Conservation (phyloP, 768 basidiomycete species). For the Brasilioporus rufonigricans region DNA sequence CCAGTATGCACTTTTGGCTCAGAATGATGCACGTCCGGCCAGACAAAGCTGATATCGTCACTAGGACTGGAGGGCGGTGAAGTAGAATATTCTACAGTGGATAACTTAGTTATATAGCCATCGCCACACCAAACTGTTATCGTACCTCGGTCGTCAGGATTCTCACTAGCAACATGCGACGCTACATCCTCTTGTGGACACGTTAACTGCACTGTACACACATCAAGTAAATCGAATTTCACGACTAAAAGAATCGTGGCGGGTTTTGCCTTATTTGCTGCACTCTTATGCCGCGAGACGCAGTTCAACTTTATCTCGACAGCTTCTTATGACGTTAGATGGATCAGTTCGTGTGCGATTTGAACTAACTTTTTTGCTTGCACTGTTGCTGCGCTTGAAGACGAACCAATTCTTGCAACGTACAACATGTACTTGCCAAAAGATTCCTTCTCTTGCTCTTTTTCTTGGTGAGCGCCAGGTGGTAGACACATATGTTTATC, state of each 20-base stretch:
- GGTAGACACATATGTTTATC: slow-evolving; percentile 56
- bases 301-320: slow-evolving; percentile 45
- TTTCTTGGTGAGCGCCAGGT: slow-evolving; percentile 60
- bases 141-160: slow-evolving; percentile 14
- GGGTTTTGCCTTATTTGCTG: slow-evolving; percentile 9
- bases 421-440: slow-evolving; percentile 50
- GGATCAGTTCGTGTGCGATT: background rate
- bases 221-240: slow-evolving; percentile 16
- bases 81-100: slow-evolving; percentile 4
- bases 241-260: slow-evolving; percentile 16
- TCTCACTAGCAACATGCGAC: background rate
- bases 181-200: background rate
- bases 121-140: background rate
- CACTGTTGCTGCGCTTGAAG: slow-evolving; percentile 41
- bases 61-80: slow-evolving; percentile 11
- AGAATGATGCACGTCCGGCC: slow-evolving; percentile 9
- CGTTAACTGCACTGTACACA: background rate
- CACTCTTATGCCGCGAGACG: slow-evolving; percentile 16
- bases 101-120: background rate
- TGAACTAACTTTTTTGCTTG: slow-evolving; percentile 42
- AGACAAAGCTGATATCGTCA: slow-evolving; percentile 6
- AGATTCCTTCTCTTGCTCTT: slow-evolving; percentile 54
- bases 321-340: slow-evolving; percentile 26
- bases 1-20: slow-evolving; percentile 17
- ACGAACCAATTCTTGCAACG: slow-evolving; percentile 52